Evolutionary conservation across 345 rosid species (phyloP), one percentile per base, ranked within the genome.

Genomic region (Erucastrum elatum): DNA sequence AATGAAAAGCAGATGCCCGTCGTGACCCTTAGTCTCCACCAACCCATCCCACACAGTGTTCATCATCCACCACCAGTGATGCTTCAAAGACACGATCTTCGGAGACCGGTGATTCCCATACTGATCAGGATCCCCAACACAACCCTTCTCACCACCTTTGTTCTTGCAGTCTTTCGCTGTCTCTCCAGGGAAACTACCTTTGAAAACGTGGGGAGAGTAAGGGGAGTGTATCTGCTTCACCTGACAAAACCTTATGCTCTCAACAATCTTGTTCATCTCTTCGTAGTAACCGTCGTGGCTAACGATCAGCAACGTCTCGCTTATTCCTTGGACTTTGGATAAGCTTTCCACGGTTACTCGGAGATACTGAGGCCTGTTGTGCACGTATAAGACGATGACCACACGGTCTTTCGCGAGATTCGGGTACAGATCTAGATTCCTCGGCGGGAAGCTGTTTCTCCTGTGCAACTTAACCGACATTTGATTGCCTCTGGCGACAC

Each of bases 1-100:
- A 7, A 95, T 93, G 87, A 95, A 95, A 82, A 93, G 96, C 76
- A 91, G 83, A 84, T 93, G 94, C 2, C 93, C 97, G 0, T 62
- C 26, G 33, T 87, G 94, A 27, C 69, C 84, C 68, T 68, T 77
- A 35, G 97, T 95, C 88, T 93, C 98, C 37, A 83, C 74, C 66
- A 93, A 76, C 27, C 99, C 98, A 84, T 95, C 98, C 98, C 99
- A 95, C 30, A 91, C 90, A 0, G 91, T 90, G 80, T 95, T 95
- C 98, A 95, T 95, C 99, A 95, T 93, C 99, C 98, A 95, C 99
- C 99, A 95, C 99, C 99, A 95, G 67, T 95, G 99, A 84, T 95
- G 99, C 90, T 95, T 95, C 89, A 95, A 80, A 7, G 99, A 90
- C 46, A 93, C 98, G 37, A 93, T 89, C 83, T 87, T 90, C 1